Evolutionary conservation across 208 protist species (phyloP).

Genomic region (Leishmania turanica): DNA sequence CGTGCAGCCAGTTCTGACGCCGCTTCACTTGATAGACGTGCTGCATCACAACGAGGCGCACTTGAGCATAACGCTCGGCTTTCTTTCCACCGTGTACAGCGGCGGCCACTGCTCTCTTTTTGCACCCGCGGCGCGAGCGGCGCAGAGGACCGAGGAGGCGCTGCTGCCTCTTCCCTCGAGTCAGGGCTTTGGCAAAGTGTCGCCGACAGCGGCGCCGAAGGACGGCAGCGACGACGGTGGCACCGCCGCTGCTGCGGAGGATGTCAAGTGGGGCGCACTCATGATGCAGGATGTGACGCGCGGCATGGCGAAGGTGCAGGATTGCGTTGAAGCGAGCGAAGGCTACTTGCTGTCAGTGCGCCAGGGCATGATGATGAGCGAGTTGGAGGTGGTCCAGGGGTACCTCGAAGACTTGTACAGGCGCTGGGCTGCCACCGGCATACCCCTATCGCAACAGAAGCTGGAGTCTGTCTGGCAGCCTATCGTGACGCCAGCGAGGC

Average conservation of each 20-base stretch:
- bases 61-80: constrained; percentile 58
- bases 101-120: constrained; percentile 90
- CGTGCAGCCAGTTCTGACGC: constrained; percentile 52
- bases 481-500: constrained; percentile 55
- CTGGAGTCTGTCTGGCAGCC: constrained; percentile 56
- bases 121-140: neutral
- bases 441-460: constrained; percentile 67
- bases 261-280: constrained; percentile 43
- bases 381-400: constrained; percentile 71
- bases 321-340: constrained; percentile 65
- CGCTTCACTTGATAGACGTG: constrained; percentile 63
- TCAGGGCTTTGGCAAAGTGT: neutral
- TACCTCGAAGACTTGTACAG: constrained; percentile 66
- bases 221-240: neutral
- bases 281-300: constrained; percentile 78
- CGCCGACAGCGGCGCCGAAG: neutral
- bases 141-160: neutral
- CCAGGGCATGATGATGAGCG: constrained; percentile 54
- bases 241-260: constrained; percentile 10
- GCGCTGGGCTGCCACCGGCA: constrained; percentile 39
- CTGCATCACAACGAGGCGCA: constrained; percentile 65
- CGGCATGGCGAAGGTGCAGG: constrained; percentile 66
- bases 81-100: constrained; percentile 64
- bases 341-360: constrained; percentile 66
- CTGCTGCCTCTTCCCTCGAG: neutral